Percentiles rank a stretch among this genome's conserved stretches.
Evolutionary conservation across 73 alveolate species (phyloP).

Genomic region (Tetrahymena borealis): DNA sequence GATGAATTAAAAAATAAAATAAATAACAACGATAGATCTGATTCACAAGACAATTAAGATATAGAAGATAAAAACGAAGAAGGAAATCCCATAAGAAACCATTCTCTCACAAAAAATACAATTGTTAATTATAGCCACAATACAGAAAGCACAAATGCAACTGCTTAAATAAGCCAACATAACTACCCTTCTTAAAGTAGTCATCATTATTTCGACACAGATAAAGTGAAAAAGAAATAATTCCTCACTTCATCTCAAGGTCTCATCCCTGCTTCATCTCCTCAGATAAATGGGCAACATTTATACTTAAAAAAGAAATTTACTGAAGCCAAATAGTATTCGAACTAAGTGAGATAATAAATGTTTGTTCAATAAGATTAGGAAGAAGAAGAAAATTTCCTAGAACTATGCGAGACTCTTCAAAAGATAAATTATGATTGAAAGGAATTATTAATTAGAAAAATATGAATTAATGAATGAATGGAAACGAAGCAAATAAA

Average conservation of each 20-base stretch:
- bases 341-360: neutral
- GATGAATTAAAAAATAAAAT: neutral
- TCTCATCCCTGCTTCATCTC: neutral
- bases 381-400: neutral
- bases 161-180: neutral
- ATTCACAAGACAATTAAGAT: neutral
- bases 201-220: neutral
- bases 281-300: neutral
- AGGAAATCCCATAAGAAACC: neutral
- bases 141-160: neutral
- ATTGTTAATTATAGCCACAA: neutral
- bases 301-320: neutral
- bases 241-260: neutral
- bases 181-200: neutral
- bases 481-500: too few species aligned
- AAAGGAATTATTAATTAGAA: too few species aligned
- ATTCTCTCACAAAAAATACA: neutral
- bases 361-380: neutral
- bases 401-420: conserved; percentile 1
- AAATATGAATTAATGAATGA: too few species aligned
- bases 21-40: neutral
- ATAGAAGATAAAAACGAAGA: neutral
- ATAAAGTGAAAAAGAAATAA: neutral
- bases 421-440: neutral
- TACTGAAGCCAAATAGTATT: neutral